Evolutionary conservation across 257 asterid genomes (phyloP), one percentile per base, ranked within the genome.

Genomic region (Gardenia jasminoides): DNA sequence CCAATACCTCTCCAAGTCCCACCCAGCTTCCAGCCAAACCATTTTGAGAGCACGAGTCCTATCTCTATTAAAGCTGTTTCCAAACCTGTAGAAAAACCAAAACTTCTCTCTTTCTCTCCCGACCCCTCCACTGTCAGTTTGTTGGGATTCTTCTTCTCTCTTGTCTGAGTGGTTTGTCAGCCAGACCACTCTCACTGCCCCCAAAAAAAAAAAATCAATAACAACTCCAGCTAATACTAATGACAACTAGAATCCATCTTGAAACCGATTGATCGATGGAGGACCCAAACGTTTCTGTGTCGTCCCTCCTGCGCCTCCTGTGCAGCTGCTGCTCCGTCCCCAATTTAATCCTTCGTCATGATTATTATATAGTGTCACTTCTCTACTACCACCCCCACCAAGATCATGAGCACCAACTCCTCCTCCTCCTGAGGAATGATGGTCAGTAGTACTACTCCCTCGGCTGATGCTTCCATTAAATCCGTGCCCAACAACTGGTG

Each of bases 401-500:
- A 74, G 2, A 11, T 20, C 59, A 54, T 19, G n/a, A 19, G 26
- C 50, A 52, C 65, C 52, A 52, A 44, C 74, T 17, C 79, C 87
- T 0, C 75, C 74, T 17, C 77, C 86, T 0, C 75, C 79, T 7
- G 65, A 58, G 30, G 65, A 12, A 7, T 36, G 41, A 36, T 36
- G 41, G 4, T 76, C 41, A 31, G 70, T 50, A 30, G 77, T 8
- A 58, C 65, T 24, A 58, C 30, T 58, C 33, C 61, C 72, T 58
- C 75, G 67, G 48, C 30, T 28, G 65, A 80, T 70, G 56, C 82
- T 67, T 58, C 82, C 79, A 5, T 75, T 65, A 46, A 80, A 79
- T 36, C 90, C 91, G 17, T 77, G 89, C 39, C 89, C 90, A 72
- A 62, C 8, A 9, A 92, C 89, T 68, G 98, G 97, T 3, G 94